Evolutionary conservation across 148 eudicot genomes (phyloP).

Genomic region (Salicornia ramosissima): DNA sequence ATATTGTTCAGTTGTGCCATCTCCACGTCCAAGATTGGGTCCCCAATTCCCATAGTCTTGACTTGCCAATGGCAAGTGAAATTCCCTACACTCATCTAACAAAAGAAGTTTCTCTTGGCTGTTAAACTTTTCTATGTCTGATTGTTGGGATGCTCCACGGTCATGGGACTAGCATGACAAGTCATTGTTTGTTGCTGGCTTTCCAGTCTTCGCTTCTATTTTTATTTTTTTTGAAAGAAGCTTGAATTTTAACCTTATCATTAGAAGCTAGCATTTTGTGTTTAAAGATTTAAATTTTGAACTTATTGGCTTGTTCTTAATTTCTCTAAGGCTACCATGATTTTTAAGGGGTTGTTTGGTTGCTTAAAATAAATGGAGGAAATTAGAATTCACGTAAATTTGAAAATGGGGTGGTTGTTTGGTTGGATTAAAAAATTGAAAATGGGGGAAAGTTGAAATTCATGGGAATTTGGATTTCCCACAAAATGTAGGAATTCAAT

Average conservation of each 20-base stretch:
- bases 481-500: too few relatives aligned
- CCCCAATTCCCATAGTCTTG: neutral
- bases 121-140: neutral
- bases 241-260: neutral
- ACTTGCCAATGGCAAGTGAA: neutral
- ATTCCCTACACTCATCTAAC: neutral
- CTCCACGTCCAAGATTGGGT: neutral
- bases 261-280: neutral
- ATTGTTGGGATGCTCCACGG: neutral
- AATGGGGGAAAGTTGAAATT: too few relatives aligned
- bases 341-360: too few relatives aligned
- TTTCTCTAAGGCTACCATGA: neutral
- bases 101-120: neutral
- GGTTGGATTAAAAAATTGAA: too few relatives aligned
- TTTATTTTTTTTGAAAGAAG: neutral
- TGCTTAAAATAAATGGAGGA: too few relatives aligned
- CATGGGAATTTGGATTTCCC: too few relatives aligned
- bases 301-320: neutral
- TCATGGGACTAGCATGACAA: neutral
- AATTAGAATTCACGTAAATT: too few relatives aligned
- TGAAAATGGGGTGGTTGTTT: too few relatives aligned
- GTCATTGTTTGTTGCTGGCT: neutral
- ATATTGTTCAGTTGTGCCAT: too few relatives aligned
- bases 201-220: neutral
- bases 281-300: neutral